A percentile compares a stretch with the other conserved stretches of the same genome.
Evolutionary conservation across 495 filamentous ascomycete species (phyloP).

Genomic region (Talaromyces stipitatus): DNA sequence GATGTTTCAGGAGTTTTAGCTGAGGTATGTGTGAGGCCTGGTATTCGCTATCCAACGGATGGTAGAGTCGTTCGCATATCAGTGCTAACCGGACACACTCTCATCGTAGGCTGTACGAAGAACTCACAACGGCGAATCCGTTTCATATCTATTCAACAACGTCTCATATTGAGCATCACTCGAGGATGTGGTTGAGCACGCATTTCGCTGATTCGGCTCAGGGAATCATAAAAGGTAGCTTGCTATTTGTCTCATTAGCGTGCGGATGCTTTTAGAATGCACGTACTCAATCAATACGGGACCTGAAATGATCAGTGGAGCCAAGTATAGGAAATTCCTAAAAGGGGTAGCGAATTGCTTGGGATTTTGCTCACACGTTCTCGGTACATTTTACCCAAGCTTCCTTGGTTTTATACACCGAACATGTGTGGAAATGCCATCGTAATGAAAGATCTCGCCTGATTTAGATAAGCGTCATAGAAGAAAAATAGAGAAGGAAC

Average conservation of each 20-base stretch:
- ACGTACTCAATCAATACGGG: neutral
- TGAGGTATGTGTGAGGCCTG: neutral
- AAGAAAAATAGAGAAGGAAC: no score
- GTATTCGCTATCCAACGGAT: neutral
- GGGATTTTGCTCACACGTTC: no score
- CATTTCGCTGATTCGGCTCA: neutral
- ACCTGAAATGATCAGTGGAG: neutral
- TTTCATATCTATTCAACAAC: constrained; percentile 3
- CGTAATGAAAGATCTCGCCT: no score
- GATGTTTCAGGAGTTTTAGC: constrained; percentile 8
- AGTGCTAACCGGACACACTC: neutral
- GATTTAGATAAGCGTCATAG: no score
- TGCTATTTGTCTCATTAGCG: neutral
- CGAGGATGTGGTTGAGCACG: no score
- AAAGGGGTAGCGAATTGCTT: no score
- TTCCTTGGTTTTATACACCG: no score
- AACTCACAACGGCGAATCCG: constrained; percentile 11
- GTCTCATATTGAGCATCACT: neutral
- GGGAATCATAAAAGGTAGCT: neutral
- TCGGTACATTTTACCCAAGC: no score
- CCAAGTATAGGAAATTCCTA: no score
- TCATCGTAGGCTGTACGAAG: constrained; percentile 6
- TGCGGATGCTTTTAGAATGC: neutral
- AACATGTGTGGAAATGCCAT: no score
- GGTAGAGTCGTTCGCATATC: neutral